These are phyloP conservation scores for Kodamaea jinghongensis DNA, from an alignment of 805 yeast species.

Conservation along the genomic window DNA sequence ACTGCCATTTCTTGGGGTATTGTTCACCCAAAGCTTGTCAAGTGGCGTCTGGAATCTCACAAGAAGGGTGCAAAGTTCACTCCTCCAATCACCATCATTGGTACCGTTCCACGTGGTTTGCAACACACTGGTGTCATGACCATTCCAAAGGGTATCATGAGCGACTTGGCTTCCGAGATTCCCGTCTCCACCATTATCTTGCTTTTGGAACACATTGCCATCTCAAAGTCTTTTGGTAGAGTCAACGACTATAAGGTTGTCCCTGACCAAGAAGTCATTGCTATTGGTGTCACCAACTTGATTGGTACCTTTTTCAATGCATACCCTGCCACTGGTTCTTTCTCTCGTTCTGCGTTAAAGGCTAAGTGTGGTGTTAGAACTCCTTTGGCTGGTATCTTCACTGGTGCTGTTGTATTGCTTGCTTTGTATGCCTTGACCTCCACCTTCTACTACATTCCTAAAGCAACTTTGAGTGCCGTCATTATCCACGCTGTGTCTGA, in stretches of 20 bases:
- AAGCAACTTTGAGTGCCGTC: conserved; percentile 81
- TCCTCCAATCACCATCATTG: conserved; percentile 59
- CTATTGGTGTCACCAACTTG: conserved; percentile 88
- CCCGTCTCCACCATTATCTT: conserved; percentile 85
- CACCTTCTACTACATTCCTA: conserved; percentile 87
- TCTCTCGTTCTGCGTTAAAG: conserved; percentile 90
- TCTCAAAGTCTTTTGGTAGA: conserved; percentile 90
- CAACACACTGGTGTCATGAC: conserved; percentile 70
- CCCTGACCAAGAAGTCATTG: conserved; percentile 92
- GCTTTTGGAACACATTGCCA: conserved; percentile 88
- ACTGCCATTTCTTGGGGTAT: conserved; percentile 82
- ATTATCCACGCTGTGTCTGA: conserved; percentile 94
- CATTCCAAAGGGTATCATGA: conserved; percentile 57
- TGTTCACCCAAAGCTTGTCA: conserved; percentile 43
- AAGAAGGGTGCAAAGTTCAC: conserved; percentile 31
- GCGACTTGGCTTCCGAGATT: conserved; percentile 66
- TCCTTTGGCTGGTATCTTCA: conserved; percentile 86
- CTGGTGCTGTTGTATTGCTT: conserved; percentile 83
- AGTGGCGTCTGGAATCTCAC: conserved; percentile 20
- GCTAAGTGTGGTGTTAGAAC: conserved; percentile 95
- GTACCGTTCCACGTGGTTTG: conserved; percentile 81
- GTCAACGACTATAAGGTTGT: conserved; percentile 85
- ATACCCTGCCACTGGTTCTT: conserved; percentile 95
- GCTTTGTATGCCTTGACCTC: conserved; percentile 82
- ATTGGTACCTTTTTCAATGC: conserved; percentile 91